Conservation (phyloP, 2,329 filamentous ascomycete species). For the Colletotrichum musae region DNA sequence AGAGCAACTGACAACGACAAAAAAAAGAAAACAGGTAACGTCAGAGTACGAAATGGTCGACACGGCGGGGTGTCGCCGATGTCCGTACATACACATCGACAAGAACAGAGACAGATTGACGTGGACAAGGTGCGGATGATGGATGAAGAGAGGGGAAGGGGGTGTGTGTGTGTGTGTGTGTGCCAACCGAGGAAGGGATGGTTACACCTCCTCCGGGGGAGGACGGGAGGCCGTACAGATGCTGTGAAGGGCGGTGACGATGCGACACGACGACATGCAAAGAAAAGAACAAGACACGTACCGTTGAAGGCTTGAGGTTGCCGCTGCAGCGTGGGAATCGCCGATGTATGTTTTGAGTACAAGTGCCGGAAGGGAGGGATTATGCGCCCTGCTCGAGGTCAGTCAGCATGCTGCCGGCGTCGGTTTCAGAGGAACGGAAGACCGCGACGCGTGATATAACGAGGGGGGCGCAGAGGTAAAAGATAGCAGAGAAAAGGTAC, state of each 20-base stretch:
- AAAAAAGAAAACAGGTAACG: conserved; percentile 13
- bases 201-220: conserved; percentile 27
- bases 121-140: conserved; percentile 20
- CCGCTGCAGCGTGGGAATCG: conserved; percentile 11
- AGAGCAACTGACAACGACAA: neutral
- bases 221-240: conserved; percentile 22
- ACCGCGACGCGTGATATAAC: conserved; percentile 8
- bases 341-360: conserved; percentile 25
- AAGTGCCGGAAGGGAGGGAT: conserved; percentile 27
- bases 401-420: conserved; percentile 33
- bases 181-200: conserved; percentile 19
- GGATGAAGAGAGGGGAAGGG: conserved; percentile 11
- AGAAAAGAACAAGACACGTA: conserved; percentile 36
- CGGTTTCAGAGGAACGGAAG: conserved; percentile 30
- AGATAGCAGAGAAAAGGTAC: neutral
- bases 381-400: conserved; percentile 33
- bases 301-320: conserved; percentile 19
- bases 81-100: conserved; percentile 15
- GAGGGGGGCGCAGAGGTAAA: neutral
- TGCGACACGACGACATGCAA: conserved; percentile 29
- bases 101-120: conserved; percentile 37
- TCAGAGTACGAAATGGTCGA: conserved; percentile 19
- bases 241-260: conserved; percentile 26
- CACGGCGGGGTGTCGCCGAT: conserved; percentile 19
- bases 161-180: neutral